Base-by-base conservation (phyloP, 768 basidiomycete genomes). In the Scleroderma citrinum region DNA sequence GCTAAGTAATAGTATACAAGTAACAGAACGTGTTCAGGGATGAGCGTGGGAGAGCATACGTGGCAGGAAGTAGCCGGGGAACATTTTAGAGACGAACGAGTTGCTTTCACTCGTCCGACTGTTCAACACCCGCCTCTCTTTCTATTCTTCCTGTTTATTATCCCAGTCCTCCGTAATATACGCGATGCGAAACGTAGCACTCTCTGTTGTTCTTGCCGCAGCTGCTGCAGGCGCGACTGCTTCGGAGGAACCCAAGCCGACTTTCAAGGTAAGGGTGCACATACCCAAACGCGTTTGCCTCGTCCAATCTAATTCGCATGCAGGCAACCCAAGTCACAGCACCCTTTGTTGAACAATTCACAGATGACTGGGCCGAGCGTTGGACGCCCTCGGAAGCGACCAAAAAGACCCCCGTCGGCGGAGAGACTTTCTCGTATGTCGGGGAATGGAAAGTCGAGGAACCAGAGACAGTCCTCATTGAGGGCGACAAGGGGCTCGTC, bases 351-450 rank as follows among this genome's bases (percentile, higher is more conserved):
- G 96, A 99, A 69, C 96, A 99, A 69, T 99, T 98, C 78, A 88
- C 85, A 16, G 82, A 85, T 43, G 86, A 89, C 71, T 95, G 92
- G 85, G 62, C 83, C 12, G 76, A 86, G 54, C 87, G 94, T 49
- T 99, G 96, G 95, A 92, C 90, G 44, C 85, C 94, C 32, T 97
- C 94, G 5, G 86, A 92, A 66, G 96, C 96, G 7, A 97, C 93
- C 58, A 98, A 98, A 80, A 93, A 95, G 81, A 95, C 92, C 13
- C 86, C 92, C 44, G 90, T 91, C 48, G 91, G 92, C 55, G 84
- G 88, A 56, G 96, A 99, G 77, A 97, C 85, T 34, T 96, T 93
- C 76, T 90, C 87, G 63, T 96, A 97, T 68, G 93, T 97, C 64
- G 96, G 96, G 63, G 81, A 92, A 65, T 99, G 96, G 96, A 77